These are phyloP conservation scores for Didymosphaeria variabile DNA, from an alignment of 2,329 filamentous ascomycete genomes.

Conservation along the genomic window DNA sequence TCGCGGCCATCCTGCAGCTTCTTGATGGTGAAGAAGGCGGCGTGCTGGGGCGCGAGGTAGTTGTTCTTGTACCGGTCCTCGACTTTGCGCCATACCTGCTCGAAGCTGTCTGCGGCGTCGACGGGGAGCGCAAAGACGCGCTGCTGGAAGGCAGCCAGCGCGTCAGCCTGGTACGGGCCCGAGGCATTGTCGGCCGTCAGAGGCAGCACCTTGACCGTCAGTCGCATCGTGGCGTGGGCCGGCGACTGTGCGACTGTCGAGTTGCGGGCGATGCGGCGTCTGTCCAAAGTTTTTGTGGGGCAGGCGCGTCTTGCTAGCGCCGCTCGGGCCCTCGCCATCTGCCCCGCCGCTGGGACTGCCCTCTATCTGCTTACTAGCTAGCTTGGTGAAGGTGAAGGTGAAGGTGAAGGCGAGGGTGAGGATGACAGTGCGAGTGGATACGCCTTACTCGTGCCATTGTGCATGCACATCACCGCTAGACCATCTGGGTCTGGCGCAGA, in stretches of 20 bases:
- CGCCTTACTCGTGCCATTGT: too few relatives aligned
- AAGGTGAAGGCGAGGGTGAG: background rate
- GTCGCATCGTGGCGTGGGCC: conserved; percentile 32
- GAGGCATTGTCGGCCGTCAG: conserved; percentile 35
- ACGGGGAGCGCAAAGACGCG: conserved; percentile 47
- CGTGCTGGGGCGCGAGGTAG: conserved; percentile 38
- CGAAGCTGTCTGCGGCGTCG: conserved; percentile 38
- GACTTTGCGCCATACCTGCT: conserved; percentile 39
- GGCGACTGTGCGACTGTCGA: conserved; percentile 6
- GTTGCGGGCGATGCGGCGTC: background rate
- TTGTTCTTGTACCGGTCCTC: conserved; percentile 48
- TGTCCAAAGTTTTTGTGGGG: conserved; percentile 1
- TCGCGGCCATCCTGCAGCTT: conserved; percentile 48
- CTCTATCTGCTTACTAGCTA: background rate
- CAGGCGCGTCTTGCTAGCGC: conserved; percentile 2
- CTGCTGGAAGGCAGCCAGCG: conserved; percentile 40
- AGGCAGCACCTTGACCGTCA: conserved; percentile 41
- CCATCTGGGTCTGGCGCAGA: too few relatives aligned
- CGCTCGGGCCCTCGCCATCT: background rate
- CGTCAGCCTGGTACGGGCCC: conserved; percentile 26
- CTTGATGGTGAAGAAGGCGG: conserved; percentile 42
- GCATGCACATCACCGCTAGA: too few relatives aligned
- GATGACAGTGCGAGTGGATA: too few relatives aligned
- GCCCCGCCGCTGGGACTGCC: background rate
- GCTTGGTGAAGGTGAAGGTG: background rate